Conservation (phyloP, 257 asterid genomes). For the Rubia yunnanensis region DNA sequence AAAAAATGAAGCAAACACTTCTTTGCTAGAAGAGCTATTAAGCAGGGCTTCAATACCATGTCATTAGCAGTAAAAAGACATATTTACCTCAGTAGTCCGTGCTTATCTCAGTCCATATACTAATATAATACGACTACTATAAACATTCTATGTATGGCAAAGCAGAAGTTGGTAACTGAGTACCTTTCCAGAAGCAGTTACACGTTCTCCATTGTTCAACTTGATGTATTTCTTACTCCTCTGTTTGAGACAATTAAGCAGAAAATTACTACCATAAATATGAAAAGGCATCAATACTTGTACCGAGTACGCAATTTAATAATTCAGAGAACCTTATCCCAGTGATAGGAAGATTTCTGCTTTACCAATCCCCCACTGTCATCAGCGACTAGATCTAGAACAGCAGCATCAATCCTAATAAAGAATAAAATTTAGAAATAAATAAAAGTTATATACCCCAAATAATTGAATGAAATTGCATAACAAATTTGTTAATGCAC, state of each 20-base stretch:
- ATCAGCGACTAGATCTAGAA: constrained; percentile 88
- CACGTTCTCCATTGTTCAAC: constrained; percentile 89
- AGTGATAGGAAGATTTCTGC: constrained; percentile 76
- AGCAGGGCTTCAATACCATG: neutral
- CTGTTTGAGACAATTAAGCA: constrained; percentile 29
- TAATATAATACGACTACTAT: neutral
- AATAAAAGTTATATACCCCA: neutral
- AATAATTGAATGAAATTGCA: neutral
- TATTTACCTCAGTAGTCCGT: neutral
- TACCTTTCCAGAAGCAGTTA: constrained; percentile 97
- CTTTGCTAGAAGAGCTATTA: neutral
- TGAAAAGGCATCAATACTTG: neutral
- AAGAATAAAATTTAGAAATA: neutral
- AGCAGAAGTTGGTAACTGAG: constrained; percentile 1
- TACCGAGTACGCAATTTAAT: neutral
- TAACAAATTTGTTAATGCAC: neutral
- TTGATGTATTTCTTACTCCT: constrained; percentile 88
- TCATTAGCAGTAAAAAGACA: neutral
- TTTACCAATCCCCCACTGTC: constrained; percentile 51
- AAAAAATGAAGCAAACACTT: neutral
- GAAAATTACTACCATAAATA: neutral
- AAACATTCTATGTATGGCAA: neutral
- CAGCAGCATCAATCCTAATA: constrained; percentile 81
- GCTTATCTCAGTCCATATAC: neutral
- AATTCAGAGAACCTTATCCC: constrained; percentile 74